phyloP scores from a whole-genome alignment of 805 yeast genomes.

The Candida caryicola region DNA sequence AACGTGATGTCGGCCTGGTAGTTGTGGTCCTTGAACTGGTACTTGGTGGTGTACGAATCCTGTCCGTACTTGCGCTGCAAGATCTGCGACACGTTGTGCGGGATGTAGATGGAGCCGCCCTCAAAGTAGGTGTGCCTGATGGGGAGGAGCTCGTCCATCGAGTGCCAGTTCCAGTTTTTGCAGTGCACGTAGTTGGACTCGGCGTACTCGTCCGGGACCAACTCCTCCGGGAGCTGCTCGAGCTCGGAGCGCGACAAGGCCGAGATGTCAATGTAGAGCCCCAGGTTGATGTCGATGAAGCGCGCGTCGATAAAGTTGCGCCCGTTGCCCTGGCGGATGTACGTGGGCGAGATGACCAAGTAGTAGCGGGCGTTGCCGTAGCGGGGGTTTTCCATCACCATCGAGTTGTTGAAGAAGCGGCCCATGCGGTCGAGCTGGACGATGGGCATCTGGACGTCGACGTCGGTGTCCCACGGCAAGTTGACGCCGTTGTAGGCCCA shows the following conservation, averaged over 20 bases:
- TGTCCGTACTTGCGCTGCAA: conserved; percentile 32
- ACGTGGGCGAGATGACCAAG: conserved; percentile 20
- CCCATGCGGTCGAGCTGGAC: conserved; percentile 44
- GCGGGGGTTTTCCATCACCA: conserved; percentile 35
- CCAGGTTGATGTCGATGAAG: conserved; percentile 48
- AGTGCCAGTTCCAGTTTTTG: conserved; percentile 41
- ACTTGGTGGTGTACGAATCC: conserved; percentile 27
- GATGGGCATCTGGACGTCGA: conserved; percentile 49
- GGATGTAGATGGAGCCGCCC: conserved; percentile 35
- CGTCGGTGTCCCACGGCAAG: conserved; percentile 58
- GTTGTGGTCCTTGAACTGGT: conserved; percentile 28
- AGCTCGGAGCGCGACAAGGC: conserved; percentile 29
- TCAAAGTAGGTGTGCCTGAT: conserved; percentile 36
- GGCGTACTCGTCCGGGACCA: not conserved
- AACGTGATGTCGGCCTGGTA: conserved; percentile 42
- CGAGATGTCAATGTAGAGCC: conserved; percentile 41
- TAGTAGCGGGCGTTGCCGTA: conserved; percentile 22
- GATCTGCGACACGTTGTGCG: conserved; percentile 30
- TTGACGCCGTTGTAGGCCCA: conserved; percentile 52
- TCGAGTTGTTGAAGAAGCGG: conserved; percentile 41
- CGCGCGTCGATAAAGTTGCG: conserved; percentile 54
- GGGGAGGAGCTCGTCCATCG: conserved; percentile 34
- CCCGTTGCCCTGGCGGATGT: conserved; percentile 50
- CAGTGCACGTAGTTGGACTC: conserved; percentile 31
- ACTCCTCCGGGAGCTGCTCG: conserved; percentile 6